Percentiles rank a stretch among this genome's conserved stretches.
Evolutionary conservation across 495 filamentous ascomycete genomes (phyloP).

Genomic region (Penicillium canescens): DNA sequence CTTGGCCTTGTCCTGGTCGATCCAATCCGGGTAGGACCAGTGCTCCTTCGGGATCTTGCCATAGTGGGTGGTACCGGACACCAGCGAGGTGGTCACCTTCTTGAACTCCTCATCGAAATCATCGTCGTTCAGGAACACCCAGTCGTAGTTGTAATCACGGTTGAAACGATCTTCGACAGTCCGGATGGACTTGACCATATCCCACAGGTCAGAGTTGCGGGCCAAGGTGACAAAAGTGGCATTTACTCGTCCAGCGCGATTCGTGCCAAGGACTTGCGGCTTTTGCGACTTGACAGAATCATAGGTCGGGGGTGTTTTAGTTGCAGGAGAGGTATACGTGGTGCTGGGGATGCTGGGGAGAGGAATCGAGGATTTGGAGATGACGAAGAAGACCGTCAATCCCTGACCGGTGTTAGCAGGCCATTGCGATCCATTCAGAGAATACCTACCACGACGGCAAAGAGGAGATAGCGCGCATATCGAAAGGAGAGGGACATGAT

Average conservation of each 20-base stretch:
- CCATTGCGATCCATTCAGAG: background rate
- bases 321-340: slow-evolving; percentile 19
- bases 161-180: slow-evolving; percentile 98
- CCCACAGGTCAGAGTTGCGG: slow-evolving; percentile 91
- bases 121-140: slow-evolving; percentile 97
- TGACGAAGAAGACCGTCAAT: slow-evolving; percentile 74
- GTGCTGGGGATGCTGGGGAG: slow-evolving; percentile 39
- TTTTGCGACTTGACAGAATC: slow-evolving; percentile 30
- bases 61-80: slow-evolving; percentile 89
- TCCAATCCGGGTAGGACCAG: slow-evolving; percentile 87
- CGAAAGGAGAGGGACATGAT: slow-evolving; percentile 68
- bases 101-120: slow-evolving; percentile 92
- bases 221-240: slow-evolving; percentile 96
- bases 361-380: slow-evolving; percentile 68
- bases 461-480: slow-evolving; percentile 84
- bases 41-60: slow-evolving; percentile 81
- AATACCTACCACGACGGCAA: slow-evolving; percentile 77
- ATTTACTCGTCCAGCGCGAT: slow-evolving; percentile 73
- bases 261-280: slow-evolving; percentile 44
- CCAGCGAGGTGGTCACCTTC: slow-evolving; percentile 81
- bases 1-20: slow-evolving; percentile 80
- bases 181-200: slow-evolving; percentile 91
- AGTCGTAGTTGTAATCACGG: slow-evolving; percentile 92
- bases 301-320: slow-evolving; percentile 21
- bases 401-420: slow-evolving; percentile 45